Evolutionary conservation across 2,329 filamentous ascomycete genomes (phyloP).

Genomic region (Curvularia hawaiiensis): DNA sequence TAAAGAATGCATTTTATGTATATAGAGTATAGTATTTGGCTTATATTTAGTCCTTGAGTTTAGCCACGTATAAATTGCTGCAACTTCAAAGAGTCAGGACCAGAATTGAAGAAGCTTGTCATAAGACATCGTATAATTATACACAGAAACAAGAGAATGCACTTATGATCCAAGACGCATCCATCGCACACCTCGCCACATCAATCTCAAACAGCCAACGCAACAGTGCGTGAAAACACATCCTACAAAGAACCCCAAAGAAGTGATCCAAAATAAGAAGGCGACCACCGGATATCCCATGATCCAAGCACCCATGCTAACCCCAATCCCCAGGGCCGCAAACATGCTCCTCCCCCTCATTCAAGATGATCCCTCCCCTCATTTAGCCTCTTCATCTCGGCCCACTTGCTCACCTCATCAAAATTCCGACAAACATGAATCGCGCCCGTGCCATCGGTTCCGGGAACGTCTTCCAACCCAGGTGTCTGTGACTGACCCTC

Average conservation of each 20-base stretch:
- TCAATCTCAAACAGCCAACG: neutral
- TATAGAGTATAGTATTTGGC: no score
- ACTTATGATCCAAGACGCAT: neutral
- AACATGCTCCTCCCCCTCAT: neutral
- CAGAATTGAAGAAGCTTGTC: neutral
- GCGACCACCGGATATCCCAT: neutral
- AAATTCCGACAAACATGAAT: constrained; percentile 27
- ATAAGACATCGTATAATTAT: neutral
- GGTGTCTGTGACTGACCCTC: constrained; percentile 27
- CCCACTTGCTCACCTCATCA: constrained; percentile 17
- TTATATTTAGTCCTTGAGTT: no score
- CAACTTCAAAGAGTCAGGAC: no score
- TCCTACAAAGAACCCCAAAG: neutral
- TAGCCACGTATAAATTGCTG: no score
- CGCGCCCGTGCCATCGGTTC: constrained; percentile 27
- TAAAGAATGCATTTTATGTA: no score
- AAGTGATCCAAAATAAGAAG: neutral
- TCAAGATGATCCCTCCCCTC: neutral
- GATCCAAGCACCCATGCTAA: neutral
- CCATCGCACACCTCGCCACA: neutral
- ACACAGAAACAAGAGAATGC: neutral
- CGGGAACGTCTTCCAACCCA: constrained; percentile 10
- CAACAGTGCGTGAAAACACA: neutral
- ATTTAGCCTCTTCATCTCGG: constrained; percentile 2
- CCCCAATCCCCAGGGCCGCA: neutral